phyloP scores from a whole-genome alignment of 2,329 filamentous ascomycete species.

The Biscogniauxia sp. region DNA sequence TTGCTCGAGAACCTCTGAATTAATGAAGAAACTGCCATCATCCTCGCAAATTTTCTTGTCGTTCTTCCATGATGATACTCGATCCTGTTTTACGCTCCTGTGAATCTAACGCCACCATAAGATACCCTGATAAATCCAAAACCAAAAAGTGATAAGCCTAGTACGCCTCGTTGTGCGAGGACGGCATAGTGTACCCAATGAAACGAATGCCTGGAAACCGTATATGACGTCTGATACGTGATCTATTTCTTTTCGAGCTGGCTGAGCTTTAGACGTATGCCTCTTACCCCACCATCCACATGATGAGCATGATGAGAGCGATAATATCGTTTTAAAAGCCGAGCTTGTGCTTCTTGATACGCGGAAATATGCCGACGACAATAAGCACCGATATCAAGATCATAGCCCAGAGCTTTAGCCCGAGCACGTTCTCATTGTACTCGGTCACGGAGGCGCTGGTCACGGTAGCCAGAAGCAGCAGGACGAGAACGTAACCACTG shows the following conservation, averaged over 20 bases:
- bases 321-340: constrained; percentile 44
- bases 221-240: neutral
- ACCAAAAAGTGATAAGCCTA: neutral
- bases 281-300: neutral
- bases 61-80: neutral
- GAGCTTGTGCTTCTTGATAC: constrained; percentile 81
- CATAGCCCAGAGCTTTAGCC: constrained; percentile 75
- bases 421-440: constrained; percentile 66
- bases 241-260: neutral
- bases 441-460: constrained; percentile 72
- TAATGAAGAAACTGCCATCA: neutral
- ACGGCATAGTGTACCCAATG: neutral
- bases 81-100: neutral
- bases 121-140: neutral
- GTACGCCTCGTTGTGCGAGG: too few relatives aligned
- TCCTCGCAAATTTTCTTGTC: neutral
- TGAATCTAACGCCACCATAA: neutral
- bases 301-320: neutral
- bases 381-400: constrained; percentile 65
- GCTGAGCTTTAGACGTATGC: neutral
- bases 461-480: constrained; percentile 72
- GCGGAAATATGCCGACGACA: constrained; percentile 69
- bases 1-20: neutral
- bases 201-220: neutral
- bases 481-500: constrained; percentile 70